A percentile compares a stretch with the other conserved stretches of the same genome.
phyloP scores from a whole-genome alignment of 140 eudicot species.

The Flaveria floridana region DNA sequence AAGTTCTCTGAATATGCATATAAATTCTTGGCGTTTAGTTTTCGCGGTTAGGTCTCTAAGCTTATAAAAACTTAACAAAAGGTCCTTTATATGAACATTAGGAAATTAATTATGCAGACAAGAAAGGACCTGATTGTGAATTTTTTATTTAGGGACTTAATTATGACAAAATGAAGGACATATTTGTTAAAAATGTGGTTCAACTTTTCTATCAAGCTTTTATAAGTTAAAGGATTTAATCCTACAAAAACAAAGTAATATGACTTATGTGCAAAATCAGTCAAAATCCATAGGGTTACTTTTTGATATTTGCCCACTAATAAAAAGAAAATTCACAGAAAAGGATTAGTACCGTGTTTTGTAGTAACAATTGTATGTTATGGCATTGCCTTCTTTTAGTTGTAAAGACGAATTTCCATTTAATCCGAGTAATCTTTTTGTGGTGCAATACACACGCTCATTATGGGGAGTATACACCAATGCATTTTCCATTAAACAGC shows the following conservation, averaged over 20 bases:
- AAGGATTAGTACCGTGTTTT: constrained; percentile 37
- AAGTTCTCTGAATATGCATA: background rate
- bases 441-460: constrained; percentile 54
- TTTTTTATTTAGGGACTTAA: background rate
- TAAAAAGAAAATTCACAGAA: background rate
- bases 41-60: background rate
- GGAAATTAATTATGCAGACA: background rate
- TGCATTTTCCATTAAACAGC: constrained; percentile 57
- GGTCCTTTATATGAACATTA: background rate
- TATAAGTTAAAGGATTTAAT: background rate
- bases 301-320: background rate
- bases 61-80: background rate
- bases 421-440: constrained; percentile 39
- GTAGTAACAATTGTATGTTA: constrained; percentile 51
- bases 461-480: constrained; percentile 82
- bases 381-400: constrained; percentile 36
- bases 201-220: background rate
- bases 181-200: background rate
- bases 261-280: background rate
- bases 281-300: background rate
- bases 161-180: background rate
- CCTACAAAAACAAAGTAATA: background rate
- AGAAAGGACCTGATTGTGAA: background rate
- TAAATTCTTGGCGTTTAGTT: background rate
- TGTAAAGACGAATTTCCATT: constrained; percentile 47